A percentile compares a stretch with the other conserved stretches of the same genome.
Evolutionary conservation across 371 early-diverging fungal genomes (phyloP).

Genomic region (Zancudomyces culisetae): DNA sequence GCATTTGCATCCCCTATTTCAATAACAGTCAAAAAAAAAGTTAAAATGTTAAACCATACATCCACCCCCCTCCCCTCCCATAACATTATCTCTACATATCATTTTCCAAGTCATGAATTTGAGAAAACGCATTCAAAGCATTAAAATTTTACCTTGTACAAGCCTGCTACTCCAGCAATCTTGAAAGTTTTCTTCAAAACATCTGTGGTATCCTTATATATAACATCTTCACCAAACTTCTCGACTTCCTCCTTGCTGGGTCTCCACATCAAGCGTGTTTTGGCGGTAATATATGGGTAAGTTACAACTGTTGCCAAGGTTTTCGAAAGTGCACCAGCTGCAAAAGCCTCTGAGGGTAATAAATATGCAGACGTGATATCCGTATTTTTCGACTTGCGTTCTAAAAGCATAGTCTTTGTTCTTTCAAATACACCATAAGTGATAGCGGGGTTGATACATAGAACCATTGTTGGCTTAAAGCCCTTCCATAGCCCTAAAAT

Average conservation of each 20-base stretch:
- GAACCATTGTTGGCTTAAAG: slow-evolving; percentile 68
- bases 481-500: slow-evolving; percentile 71
- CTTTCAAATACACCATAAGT: slow-evolving; percentile 92
- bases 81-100: no score
- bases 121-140: no score
- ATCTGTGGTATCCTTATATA: slow-evolving; percentile 69
- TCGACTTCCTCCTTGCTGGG: slow-evolving; percentile 45
- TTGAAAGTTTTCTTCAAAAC: slow-evolving; percentile 60
- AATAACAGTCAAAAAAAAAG: background rate
- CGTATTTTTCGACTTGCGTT: slow-evolving; percentile 14
- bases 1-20: slow-evolving; percentile 76
- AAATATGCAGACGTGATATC: slow-evolving; percentile 29
- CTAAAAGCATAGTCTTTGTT: slow-evolving; percentile 40
- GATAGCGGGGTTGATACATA: slow-evolving; percentile 90
- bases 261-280: slow-evolving; percentile 87
- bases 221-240: slow-evolving; percentile 27
- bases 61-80: no score
- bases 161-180: slow-evolving; percentile 68
- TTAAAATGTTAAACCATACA: no score
- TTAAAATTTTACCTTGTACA: slow-evolving; percentile 58
- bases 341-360: slow-evolving; percentile 64
- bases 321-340: slow-evolving; percentile 79
- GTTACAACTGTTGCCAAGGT: slow-evolving; percentile 72
- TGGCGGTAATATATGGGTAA: slow-evolving; percentile 96
- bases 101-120: no score